Base-by-base conservation (phyloP, 2,329 filamentous ascomycete genomes). In the Botrytis hyacinthi region DNA sequence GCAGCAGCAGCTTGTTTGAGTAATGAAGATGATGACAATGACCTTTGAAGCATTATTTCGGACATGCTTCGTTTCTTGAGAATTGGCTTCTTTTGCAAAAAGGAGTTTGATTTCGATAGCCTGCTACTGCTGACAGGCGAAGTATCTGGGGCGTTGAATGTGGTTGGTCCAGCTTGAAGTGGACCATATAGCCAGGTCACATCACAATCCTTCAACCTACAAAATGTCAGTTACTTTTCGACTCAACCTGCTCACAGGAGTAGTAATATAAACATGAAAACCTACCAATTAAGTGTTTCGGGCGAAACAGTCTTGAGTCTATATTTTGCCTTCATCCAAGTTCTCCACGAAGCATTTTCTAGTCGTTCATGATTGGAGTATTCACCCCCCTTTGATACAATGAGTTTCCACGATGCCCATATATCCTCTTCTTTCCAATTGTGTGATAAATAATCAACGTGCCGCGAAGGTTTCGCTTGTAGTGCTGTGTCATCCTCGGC, bases 381-480 rank as follows among this genome's bases (percentile, higher is more conserved):
- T 72, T 93, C 88, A 73, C 90, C 90, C 35, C 95, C 90, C 78
- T 74, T 78, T 40, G 76, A 78, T 94, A 97, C 22, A 92, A 98
- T 93, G 81, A 97, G 96, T 80, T 95, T 91, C 95, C 96, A 98
- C 2, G 95, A 98, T 10, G 93, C 92, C 95, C 95, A 98, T 26
- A 98, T 97, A 82, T 98, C 95, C 83, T 98, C 95, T 83, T 98
- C 95, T 75, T 88, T 90, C 95, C 95, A 98, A 76, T 96, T 90
- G 81, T 98, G 93, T 32, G 95, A 97, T 57, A 98, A 87, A 80
- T 98, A 98, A 84, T 98, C 98, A 75, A 98, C 83, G 73, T 98
- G 95, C 91, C 95, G 87, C 88, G 76, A 77, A 20, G 77, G 77
- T 48, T 75, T 71, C 16, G 67, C 72, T 48, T 71, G 59, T 86